Evolutionary conservation across 2,329 filamentous ascomycete species (phyloP).

Genomic region (Dactylonectria estremocensis): DNA sequence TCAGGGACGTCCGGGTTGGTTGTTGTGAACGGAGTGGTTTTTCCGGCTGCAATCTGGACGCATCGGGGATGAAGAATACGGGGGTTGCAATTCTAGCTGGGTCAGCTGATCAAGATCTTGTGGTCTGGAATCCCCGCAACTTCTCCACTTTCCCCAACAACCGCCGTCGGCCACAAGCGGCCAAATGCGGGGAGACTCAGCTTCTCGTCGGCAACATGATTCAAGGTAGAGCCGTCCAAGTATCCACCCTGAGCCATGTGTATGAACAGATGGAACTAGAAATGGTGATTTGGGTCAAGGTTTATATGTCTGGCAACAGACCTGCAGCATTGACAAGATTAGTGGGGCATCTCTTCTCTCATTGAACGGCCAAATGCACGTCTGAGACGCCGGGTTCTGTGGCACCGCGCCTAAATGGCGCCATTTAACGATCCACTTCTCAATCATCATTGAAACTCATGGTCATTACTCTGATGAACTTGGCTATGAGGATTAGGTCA

Average conservation of each 20-base stretch:
- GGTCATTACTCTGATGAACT: no score
- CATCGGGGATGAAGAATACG: constrained; percentile 21
- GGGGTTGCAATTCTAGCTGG: constrained; percentile 24
- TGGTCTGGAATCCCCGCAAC: constrained; percentile 22
- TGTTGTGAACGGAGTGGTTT: constrained; percentile 12
- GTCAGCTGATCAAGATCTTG: constrained; percentile 26
- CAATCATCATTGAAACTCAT: no score
- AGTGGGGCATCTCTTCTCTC: background rate
- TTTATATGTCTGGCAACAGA: background rate
- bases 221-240: constrained; percentile 5
- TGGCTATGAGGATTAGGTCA: no score
- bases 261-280: background rate
- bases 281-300: background rate
- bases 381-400: background rate
- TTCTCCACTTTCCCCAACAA: constrained; percentile 28
- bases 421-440: no score
- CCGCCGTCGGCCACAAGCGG: background rate
- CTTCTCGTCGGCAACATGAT: background rate
- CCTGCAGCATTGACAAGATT: background rate
- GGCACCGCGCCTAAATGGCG: no score
- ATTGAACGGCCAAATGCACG: background rate
- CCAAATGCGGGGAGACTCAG: constrained; percentile 20
- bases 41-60: constrained; percentile 21
- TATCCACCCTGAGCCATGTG: background rate
- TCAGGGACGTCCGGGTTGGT: constrained; percentile 3